These are phyloP conservation scores for Leccinum barrowsii DNA, from an alignment of 768 basidiomycete genomes.

Conservation along the genomic window DNA sequence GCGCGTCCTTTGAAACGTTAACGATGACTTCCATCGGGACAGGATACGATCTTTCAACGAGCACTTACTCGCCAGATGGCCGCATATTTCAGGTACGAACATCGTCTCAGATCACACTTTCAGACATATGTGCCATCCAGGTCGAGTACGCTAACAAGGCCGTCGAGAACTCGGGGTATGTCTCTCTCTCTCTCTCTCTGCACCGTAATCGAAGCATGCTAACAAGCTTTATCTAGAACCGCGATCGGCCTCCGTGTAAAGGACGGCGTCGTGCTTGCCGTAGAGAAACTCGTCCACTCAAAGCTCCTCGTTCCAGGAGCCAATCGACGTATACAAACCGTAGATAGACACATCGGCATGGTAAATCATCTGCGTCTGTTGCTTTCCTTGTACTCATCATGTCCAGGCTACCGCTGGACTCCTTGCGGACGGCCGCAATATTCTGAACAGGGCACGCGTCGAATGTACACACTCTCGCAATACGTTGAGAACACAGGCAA, in stretches of 20 bases:
- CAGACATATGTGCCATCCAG: slow-evolving; percentile 36
- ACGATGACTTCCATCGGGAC: slow-evolving; percentile 98
- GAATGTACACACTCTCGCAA: slow-evolving; percentile 77
- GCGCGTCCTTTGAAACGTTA: slow-evolving; percentile 39
- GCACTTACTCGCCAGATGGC: slow-evolving; percentile 95
- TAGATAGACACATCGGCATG: slow-evolving; percentile 93
- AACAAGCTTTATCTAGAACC: slow-evolving; percentile 50
- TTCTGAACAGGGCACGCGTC: slow-evolving; percentile 80
- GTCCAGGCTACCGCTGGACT: slow-evolving; percentile 87
- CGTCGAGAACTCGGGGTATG: slow-evolving; percentile 95
- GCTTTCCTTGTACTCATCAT: slow-evolving; percentile 1
- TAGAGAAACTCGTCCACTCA: slow-evolving; percentile 97
- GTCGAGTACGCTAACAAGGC: slow-evolving; percentile 99
- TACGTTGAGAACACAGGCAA: slow-evolving; percentile 65
- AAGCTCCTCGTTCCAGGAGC: slow-evolving; percentile 92
- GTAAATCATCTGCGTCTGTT: slow-evolving; percentile 40
- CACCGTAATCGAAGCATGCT: background rate
- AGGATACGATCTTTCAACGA: slow-evolving; percentile 94
- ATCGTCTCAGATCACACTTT: background rate
- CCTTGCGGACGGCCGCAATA: slow-evolving; percentile 87
- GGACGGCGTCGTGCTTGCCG: slow-evolving; percentile 91
- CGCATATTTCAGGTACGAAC: slow-evolving; percentile 92
- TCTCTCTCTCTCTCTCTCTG: background rate
- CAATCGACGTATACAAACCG: slow-evolving; percentile 89
- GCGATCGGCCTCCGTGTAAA: slow-evolving; percentile 95